Percentiles rank a stretch among this genome's conserved stretches.
Conservation (phyloP, 2,329 filamentous ascomycete genomes). For the Talaromyces sp. region DNA sequence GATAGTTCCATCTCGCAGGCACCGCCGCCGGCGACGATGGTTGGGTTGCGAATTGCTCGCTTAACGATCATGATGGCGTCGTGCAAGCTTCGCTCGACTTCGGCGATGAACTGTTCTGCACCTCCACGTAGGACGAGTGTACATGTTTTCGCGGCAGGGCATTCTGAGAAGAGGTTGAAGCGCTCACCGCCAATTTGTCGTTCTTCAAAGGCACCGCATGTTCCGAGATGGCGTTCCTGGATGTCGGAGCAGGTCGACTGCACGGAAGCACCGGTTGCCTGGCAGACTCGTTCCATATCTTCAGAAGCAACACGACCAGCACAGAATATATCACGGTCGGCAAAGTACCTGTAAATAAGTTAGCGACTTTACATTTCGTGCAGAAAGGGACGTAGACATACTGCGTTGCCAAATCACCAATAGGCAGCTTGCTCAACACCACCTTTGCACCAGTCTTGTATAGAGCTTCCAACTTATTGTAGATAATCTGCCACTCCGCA, state of each 20-base stretch:
- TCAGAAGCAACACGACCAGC: conserved; percentile 86
- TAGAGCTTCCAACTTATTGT: conserved; percentile 95
- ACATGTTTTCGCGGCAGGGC: conserved; percentile 92
- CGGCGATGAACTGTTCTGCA: conserved; percentile 97
- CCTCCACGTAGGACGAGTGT: conserved; percentile 92
- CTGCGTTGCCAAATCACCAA: conserved; percentile 95
- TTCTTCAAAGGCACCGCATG: conserved; percentile 88
- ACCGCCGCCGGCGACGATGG: conserved; percentile 91
- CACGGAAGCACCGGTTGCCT: conserved; percentile 85
- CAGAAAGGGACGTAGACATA: conserved; percentile 30
- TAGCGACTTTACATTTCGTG: not conserved
- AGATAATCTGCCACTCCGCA: conserved; percentile 99
- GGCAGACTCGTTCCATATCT: conserved; percentile 93
- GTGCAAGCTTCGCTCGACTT: conserved; percentile 95
- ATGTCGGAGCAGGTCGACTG: conserved; percentile 98
- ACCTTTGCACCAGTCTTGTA: conserved; percentile 95
- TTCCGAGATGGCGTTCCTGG: conserved; percentile 79
- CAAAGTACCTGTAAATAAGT: conserved; percentile 65
- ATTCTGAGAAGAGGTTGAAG: conserved; percentile 98
- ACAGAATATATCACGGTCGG: conserved; percentile 97
- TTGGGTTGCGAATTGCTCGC: conserved; percentile 90
- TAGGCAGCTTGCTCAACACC: conserved; percentile 92
- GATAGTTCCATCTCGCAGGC: conserved; percentile 96
- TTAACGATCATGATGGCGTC: conserved; percentile 99
- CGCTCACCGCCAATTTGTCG: conserved; percentile 95